phyloP scores from a whole-genome alignment of 257 asterid species.

The Fraxinus excelsior region DNA sequence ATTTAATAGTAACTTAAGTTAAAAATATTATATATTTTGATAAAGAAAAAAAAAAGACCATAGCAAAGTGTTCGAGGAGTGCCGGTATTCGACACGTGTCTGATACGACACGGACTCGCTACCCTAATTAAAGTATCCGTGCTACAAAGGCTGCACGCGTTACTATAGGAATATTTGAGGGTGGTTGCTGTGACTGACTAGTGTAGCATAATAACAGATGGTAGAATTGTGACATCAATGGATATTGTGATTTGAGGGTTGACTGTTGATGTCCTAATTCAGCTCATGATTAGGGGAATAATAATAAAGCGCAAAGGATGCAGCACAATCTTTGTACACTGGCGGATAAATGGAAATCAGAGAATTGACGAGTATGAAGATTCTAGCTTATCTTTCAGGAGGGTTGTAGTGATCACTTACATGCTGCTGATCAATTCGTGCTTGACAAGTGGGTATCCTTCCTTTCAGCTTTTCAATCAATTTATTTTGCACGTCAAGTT shows the following conservation, averaged over 20 bases:
- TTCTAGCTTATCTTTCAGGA: not conserved
- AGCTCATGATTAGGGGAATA: not conserved
- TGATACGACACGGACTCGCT: too few species aligned
- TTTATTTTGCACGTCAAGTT: conserved; percentile 52
- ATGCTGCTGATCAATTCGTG: conserved; percentile 57
- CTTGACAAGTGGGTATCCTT: conserved; percentile 71
- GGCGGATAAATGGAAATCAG: conserved; percentile 8
- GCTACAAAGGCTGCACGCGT: too few species aligned
- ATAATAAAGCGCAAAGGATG: not conserved
- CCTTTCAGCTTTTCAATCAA: conserved; percentile 57
- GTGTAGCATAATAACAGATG: not conserved
- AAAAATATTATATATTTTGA: too few species aligned
- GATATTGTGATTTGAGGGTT: not conserved
- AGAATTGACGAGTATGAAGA: not conserved
- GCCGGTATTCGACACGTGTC: too few species aligned
- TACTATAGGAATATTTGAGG: too few species aligned
- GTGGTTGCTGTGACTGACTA: not conserved
- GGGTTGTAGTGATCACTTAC: conserved; percentile 43
- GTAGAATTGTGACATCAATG: not conserved
- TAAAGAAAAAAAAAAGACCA: too few species aligned
- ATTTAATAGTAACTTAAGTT: too few species aligned
- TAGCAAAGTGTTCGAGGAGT: too few species aligned
- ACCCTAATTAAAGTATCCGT: too few species aligned
- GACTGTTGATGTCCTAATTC: not conserved
- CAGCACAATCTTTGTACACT: conserved; percentile 10